Percentiles rank a stretch among this genome's conserved stretches.
Conservation (phyloP, 352 stramenopile genomes). For the Phytophthora hibernalis region DNA sequence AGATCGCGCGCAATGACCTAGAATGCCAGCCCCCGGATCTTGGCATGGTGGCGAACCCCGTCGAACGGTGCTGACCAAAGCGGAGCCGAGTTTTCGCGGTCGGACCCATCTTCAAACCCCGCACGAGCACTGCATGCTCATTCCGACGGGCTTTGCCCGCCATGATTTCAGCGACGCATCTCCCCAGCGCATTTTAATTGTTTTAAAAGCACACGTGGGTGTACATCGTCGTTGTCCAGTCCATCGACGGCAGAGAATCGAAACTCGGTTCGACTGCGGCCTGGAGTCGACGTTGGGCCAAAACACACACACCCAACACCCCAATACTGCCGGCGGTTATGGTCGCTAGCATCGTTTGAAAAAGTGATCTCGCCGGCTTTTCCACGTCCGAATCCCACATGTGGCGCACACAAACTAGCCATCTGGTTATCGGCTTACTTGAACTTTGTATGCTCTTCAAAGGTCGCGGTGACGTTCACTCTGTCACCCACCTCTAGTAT, state of each 20-base stretch:
- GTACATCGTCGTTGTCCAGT: background rate
- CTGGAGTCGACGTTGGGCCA: too few species aligned
- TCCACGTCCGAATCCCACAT: slow-evolving; percentile 6
- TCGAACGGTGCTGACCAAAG: slow-evolving; percentile 21
- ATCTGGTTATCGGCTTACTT: slow-evolving; percentile 32
- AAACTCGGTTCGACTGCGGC: background rate
- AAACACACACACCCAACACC: too few species aligned
- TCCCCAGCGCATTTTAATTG: slow-evolving; percentile 12
- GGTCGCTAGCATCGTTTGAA: too few species aligned
- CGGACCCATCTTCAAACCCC: slow-evolving; percentile 24
- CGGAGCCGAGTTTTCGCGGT: too few species aligned
- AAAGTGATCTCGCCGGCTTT: slow-evolving; percentile 13
- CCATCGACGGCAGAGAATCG: background rate
- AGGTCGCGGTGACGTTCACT: slow-evolving; percentile 21
- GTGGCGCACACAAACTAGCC: slow-evolving; percentile 18
- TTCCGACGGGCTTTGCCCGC: slow-evolving; percentile 18
- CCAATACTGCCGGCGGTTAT: slow-evolving; percentile 6
- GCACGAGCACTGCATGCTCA: slow-evolving; percentile 39
- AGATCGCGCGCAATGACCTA: slow-evolving; percentile 12
- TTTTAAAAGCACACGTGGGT: background rate
- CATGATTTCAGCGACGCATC: slow-evolving; percentile 32
- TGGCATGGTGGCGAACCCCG: background rate
- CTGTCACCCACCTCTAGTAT: slow-evolving; percentile 27
- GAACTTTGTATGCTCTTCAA: slow-evolving; percentile 34
- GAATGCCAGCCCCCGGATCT: background rate